Conservation (phyloP, 352 stramenopile genomes). For the Blastocystis sp. region DNA sequence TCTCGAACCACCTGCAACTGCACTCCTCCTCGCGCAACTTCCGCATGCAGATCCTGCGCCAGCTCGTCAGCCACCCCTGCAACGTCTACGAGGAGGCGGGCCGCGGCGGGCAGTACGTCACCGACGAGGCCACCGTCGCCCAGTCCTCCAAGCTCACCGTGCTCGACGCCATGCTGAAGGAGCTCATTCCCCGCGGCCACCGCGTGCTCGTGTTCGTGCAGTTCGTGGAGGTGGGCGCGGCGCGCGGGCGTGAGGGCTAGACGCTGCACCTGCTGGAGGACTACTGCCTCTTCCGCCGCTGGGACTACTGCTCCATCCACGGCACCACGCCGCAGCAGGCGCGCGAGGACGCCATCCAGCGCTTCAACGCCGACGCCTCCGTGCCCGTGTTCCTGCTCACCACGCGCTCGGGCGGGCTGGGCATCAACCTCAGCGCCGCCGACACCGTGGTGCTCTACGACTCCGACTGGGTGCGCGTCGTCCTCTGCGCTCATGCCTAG, state of each 20-base stretch:
- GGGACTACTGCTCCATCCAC: slow-evolving; percentile 87
- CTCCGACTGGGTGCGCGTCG: slow-evolving; percentile 84
- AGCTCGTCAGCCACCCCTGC: slow-evolving; percentile 60
- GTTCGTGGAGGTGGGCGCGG: slow-evolving; percentile 72
- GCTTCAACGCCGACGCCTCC: slow-evolving; percentile 84
- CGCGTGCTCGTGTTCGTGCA: slow-evolving; percentile 85
- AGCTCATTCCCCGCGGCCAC: slow-evolving; percentile 80
- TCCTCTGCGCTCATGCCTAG: background rate
- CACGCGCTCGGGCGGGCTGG: slow-evolving; percentile 91
- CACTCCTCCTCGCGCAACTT: slow-evolving; percentile 28
- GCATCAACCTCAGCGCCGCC: slow-evolving; percentile 92
- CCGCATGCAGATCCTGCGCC: slow-evolving; percentile 63
- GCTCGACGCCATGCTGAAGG: slow-evolving; percentile 82
- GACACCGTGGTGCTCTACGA: slow-evolving; percentile 99
- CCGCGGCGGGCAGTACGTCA: background rate
- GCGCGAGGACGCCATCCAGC: slow-evolving; percentile 92
- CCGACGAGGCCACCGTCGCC: slow-evolving; percentile 29
- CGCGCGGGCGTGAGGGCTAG: slow-evolving; percentile 73
- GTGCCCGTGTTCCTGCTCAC: slow-evolving; percentile 93
- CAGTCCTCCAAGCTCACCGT: slow-evolving; percentile 78
- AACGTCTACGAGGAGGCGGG: slow-evolving; percentile 60
- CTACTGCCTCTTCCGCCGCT: slow-evolving; percentile 81
- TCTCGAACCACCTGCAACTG: slow-evolving; percentile 13
- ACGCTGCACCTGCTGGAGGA: slow-evolving; percentile 84
- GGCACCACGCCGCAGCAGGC: slow-evolving; percentile 90